Evolutionary conservation across 2,329 filamentous ascomycete genomes (phyloP).

Genomic region (Aspergillus transmontanensis): DNA sequence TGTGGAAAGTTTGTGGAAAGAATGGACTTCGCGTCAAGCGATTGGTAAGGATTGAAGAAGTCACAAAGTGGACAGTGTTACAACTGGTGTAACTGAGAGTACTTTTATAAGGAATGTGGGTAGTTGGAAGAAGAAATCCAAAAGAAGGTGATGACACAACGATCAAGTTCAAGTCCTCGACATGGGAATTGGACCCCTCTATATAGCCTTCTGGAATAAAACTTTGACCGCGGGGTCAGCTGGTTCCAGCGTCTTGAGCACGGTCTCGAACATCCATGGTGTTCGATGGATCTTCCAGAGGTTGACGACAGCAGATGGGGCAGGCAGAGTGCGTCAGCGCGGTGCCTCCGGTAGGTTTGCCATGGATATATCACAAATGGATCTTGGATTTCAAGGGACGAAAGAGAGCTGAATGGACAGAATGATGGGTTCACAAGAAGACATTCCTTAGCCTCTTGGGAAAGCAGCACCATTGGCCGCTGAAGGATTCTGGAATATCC

Average conservation of each 20-base stretch:
- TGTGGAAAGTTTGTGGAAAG: slow-evolving; percentile 13
- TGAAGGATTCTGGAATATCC: not conserved
- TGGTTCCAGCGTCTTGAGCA: not conserved
- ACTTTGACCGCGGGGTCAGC: not conserved
- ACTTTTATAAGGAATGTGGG: slow-evolving; percentile 2
- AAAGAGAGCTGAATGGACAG: not conserved
- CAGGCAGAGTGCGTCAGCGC: slow-evolving; percentile 2
- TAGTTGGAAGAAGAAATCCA: slow-evolving; percentile 9
- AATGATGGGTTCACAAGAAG: not conserved
- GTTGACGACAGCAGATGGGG: not conserved
- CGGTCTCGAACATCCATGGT: slow-evolving; percentile 7
- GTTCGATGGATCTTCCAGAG: not conserved
- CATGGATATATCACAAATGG: not conserved
- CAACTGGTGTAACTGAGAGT: not conserved
- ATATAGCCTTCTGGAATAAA: slow-evolving; percentile 7
- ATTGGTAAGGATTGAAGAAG: not conserved
- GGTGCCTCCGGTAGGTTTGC: not conserved
- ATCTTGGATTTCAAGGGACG: slow-evolving; percentile 1
- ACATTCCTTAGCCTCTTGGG: not conserved
- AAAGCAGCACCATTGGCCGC: not conserved
- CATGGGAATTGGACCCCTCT: not conserved
- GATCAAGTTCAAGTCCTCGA: not conserved
- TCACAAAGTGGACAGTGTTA: not conserved
- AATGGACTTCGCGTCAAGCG: slow-evolving; percentile 9
- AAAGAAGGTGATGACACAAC: not conserved